These are phyloP conservation scores for Cruciata laevipes DNA, from an alignment of 257 asterid species.

Conservation along the genomic window DNA sequence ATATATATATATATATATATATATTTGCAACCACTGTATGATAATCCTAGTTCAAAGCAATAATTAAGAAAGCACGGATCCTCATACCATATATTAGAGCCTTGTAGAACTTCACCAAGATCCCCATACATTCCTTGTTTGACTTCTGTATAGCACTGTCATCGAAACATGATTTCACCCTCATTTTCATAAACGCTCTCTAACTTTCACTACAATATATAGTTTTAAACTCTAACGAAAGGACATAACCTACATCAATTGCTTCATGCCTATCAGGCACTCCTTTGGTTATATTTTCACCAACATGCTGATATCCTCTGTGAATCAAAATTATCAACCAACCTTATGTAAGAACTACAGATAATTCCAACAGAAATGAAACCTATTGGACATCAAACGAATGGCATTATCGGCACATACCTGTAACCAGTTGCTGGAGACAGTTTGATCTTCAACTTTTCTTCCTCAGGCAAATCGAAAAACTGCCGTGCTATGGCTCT, in stretches of 20 bases:
- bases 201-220: background rate
- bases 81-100: slow-evolving; percentile 64
- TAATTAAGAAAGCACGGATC: background rate
- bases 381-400: background rate
- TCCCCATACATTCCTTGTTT: slow-evolving; percentile 65
- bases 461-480: slow-evolving; percentile 69
- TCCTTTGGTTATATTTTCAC: slow-evolving; percentile 79
- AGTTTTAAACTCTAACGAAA: background rate
- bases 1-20: background rate
- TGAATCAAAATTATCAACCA: slow-evolving; percentile 5
- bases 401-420: slow-evolving; percentile 26
- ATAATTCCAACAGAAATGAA: background rate
- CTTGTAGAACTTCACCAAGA: slow-evolving; percentile 67
- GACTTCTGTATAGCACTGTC: slow-evolving; percentile 76
- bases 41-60: background rate
- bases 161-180: slow-evolving; percentile 10
- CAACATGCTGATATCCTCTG: slow-evolving; percentile 85
- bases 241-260: slow-evolving; percentile 60
- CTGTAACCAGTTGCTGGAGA: slow-evolving; percentile 80
- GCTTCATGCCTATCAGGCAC: slow-evolving; percentile 92
- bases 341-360: background rate
- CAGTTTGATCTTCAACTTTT: slow-evolving; percentile 67
- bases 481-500: slow-evolving; percentile 48
- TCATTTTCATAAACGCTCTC: background rate
- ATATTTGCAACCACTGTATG: background rate